Evolutionary conservation across 2,329 filamentous ascomycete genomes (phyloP).

Genomic region (Paraphoma sp.): DNA sequence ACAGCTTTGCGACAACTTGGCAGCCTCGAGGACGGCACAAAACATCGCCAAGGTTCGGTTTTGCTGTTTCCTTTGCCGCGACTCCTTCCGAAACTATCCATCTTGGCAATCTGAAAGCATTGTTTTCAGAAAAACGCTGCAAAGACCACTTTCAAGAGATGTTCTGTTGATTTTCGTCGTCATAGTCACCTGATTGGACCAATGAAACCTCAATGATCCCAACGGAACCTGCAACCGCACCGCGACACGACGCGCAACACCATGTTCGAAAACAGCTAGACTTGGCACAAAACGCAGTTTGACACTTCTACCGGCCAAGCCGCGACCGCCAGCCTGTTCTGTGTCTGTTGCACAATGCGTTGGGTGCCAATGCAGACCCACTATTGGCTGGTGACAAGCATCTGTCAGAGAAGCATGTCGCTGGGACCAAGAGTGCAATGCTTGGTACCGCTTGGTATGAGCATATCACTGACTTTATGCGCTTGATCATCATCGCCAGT

Average conservation of each 20-base stretch:
- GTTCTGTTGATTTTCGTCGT: not conserved
- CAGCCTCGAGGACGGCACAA: not conserved
- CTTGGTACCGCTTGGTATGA: slow-evolving; percentile 1
- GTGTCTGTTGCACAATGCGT: slow-evolving; percentile 25
- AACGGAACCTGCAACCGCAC: slow-evolving; percentile 17
- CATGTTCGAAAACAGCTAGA: slow-evolving; percentile 7
- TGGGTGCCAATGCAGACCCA: slow-evolving; percentile 5
- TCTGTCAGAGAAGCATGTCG: slow-evolving; percentile 11
- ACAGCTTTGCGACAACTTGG: not conserved
- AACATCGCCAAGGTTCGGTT: not conserved
- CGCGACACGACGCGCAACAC: slow-evolving; percentile 18
- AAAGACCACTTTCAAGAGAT: not conserved
- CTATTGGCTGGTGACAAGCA: slow-evolving; percentile 7
- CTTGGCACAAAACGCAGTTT: slow-evolving; percentile 15
- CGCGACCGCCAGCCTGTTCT: not conserved
- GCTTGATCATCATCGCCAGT: not conserved
- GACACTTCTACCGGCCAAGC: slow-evolving; percentile 2
- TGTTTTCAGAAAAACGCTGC: not conserved
- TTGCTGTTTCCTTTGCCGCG: not conserved
- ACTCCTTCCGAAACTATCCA: not conserved
- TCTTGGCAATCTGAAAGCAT: not conserved
- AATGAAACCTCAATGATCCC: not conserved
- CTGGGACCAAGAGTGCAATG: not conserved
- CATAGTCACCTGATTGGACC: not conserved
- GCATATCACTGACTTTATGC: not conserved